Percentiles rank a stretch among this genome's conserved stretches.
Conservation (phyloP, 192 early-diverging fungal genomes). For the Dimargaris cristalligena region DNA sequence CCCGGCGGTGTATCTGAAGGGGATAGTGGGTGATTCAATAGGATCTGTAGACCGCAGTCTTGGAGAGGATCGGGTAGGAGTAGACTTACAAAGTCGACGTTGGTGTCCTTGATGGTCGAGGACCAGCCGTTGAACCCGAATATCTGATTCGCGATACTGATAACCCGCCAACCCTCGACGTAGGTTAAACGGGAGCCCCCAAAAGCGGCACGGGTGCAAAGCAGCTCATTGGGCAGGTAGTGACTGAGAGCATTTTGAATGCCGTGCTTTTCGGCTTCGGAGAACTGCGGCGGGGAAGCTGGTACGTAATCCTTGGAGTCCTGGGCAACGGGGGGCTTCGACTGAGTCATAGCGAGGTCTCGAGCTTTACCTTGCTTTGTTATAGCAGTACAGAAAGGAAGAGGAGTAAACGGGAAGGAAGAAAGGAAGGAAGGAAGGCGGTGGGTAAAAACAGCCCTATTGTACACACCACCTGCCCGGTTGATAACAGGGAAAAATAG, state of each 20-base stretch:
- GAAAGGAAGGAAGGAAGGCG: too few relatives aligned
- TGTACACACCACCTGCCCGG: too few relatives aligned
- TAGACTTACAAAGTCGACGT: conserved; percentile 66
- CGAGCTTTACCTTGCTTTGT: too few relatives aligned
- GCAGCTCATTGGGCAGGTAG: conserved; percentile 49
- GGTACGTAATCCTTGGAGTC: too few relatives aligned
- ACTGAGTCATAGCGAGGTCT: too few relatives aligned
- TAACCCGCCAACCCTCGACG: conserved; percentile 66
- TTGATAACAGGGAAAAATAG: too few relatives aligned
- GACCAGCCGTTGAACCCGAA: conserved; percentile 96
- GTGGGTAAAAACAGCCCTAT: too few relatives aligned
- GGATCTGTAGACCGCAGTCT: conserved; percentile 1
- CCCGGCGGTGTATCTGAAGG: too few relatives aligned
- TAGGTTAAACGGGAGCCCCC: conserved; percentile 55
- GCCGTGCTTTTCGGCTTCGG: neutral
- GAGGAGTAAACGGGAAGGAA: too few relatives aligned
- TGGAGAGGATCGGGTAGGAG: neutral
- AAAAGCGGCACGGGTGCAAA: conserved; percentile 46
- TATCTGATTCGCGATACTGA: conserved; percentile 76
- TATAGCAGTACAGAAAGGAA: too few relatives aligned
- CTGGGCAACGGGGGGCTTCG: too few relatives aligned
- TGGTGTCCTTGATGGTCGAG: conserved; percentile 45
- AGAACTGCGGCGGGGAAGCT: neutral
- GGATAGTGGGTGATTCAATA: too few relatives aligned
- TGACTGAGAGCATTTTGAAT: neutral